Conservation (phyloP, 306 rosid genomes). For the Fagus crenata region DNA sequence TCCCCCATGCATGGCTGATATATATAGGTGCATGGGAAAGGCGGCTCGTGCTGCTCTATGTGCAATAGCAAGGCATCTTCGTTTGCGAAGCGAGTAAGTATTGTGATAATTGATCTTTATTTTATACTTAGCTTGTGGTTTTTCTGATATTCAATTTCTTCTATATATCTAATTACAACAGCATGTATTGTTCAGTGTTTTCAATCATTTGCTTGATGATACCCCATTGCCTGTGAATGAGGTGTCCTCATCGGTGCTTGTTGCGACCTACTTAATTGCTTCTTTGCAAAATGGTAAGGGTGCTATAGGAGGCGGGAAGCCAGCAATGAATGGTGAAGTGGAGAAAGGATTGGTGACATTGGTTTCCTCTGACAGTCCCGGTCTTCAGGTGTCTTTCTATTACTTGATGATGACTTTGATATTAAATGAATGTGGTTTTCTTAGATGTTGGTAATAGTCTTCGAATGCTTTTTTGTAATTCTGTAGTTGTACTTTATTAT, state of each 20-base stretch:
- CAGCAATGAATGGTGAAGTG: constrained; percentile 66
- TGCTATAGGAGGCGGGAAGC: constrained; percentile 79
- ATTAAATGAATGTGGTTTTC: not conserved
- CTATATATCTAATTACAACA: constrained; percentile 27
- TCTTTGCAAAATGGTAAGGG: constrained; percentile 71
- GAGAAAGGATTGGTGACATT: constrained; percentile 94
- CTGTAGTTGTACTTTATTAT: not conserved
- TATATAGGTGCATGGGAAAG: constrained; percentile 93
- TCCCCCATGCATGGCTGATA: constrained; percentile 93
- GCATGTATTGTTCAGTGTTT: constrained; percentile 63
- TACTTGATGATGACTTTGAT: constrained; percentile 24
- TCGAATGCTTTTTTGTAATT: not conserved
- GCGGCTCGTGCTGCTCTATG: constrained; percentile 73
- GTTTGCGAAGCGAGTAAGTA: constrained; percentile 92
- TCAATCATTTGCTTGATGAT: constrained; percentile 90
- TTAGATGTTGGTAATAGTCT: not conserved
- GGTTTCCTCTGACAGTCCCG: constrained; percentile 82
- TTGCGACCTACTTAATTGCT: constrained; percentile 59
- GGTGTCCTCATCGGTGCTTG: constrained; percentile 91
- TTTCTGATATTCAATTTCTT: constrained; percentile 11
- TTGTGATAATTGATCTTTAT: constrained; percentile 27
- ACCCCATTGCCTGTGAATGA: constrained; percentile 83
- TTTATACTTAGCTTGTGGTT: constrained; percentile 1
- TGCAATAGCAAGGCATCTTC: constrained; percentile 92
- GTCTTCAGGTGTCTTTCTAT: constrained; percentile 76